Percentiles rank a stretch among this genome's conserved stretches.
Evolutionary conservation across 2,329 filamentous ascomycete species (phyloP).

Genomic region (Chaetoscypha palmicola): DNA sequence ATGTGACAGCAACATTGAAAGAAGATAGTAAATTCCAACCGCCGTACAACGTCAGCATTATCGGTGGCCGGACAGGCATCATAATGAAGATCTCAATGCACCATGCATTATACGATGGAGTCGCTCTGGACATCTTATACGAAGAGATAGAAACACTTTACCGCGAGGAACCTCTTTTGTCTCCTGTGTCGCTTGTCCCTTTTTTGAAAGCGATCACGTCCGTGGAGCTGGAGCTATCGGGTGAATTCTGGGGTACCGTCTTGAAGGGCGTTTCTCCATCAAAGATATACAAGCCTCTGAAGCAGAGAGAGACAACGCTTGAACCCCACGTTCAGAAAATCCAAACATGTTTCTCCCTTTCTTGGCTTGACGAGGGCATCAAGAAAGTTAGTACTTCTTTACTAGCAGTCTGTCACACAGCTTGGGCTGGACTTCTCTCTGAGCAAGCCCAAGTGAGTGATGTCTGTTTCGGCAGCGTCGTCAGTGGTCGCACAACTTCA

Average conservation of each 20-base stretch:
- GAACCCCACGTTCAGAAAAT: conserved; percentile 11
- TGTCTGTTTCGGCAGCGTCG: conserved; percentile 80
- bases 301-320: background rate
- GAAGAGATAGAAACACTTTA: conserved; percentile 61
- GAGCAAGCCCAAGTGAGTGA: conserved; percentile 51
- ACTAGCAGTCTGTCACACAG: conserved; percentile 61
- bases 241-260: conserved; percentile 59
- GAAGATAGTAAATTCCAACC: conserved; percentile 17
- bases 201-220: conserved; percentile 57
- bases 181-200: conserved; percentile 48
- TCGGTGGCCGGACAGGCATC: background rate
- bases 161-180: conserved; percentile 38
- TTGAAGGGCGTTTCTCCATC: conserved; percentile 45
- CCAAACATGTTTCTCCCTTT: conserved; percentile 14
- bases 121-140: conserved; percentile 64
- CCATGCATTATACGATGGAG: conserved; percentile 82
- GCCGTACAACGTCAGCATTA: conserved; percentile 23
- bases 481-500: conserved; percentile 66
- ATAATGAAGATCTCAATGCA: conserved; percentile 42
- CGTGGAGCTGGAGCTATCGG: conserved; percentile 40
- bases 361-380: conserved; percentile 40
- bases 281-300: conserved; percentile 1
- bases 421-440: conserved; percentile 62
- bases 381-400: conserved; percentile 53
- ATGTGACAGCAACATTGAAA: no score